A percentile compares a stretch with the other conserved stretches of the same genome.
phyloP scores from a whole-genome alignment of 176 grass and related monocot species.

The Themeda triandra region DNA sequence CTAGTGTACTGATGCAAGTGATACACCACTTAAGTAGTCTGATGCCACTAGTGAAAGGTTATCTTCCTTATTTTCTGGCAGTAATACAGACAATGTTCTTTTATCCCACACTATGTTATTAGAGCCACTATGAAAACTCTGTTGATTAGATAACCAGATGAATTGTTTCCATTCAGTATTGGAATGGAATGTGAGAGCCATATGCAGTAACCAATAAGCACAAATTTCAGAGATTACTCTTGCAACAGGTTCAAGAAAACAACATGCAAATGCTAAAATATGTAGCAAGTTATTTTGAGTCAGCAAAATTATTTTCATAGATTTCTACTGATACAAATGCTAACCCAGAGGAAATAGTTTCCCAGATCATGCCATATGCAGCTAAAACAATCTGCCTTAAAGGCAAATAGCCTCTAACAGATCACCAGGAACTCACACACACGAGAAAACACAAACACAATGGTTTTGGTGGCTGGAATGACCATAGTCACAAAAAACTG shows the following conservation, averaged over 20 bases:
- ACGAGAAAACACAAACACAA: not conserved
- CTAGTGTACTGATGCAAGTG: not conserved
- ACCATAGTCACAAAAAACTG: too few relatives aligned
- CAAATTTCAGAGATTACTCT: not conserved
- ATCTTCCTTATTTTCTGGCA: not conserved
- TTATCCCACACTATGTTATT: not conserved
- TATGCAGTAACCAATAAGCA: not conserved
- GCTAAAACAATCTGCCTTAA: not conserved
- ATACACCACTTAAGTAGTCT: not conserved
- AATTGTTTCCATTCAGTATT: not conserved
- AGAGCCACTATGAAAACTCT: not conserved
- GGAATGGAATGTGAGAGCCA: not conserved
- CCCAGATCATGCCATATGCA: not conserved
- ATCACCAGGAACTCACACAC: not conserved
- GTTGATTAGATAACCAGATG: not conserved
- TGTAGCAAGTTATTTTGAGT: not conserved
- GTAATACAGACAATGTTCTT: not conserved
- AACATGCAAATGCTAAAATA: not conserved
- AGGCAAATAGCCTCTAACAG: not conserved
- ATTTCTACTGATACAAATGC: not conserved
- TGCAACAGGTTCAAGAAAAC: constrained; percentile 6
- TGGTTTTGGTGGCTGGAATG: not conserved
- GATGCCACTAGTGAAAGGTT: not conserved
- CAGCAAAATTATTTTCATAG: not conserved
- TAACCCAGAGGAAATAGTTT: not conserved